These are phyloP conservation scores for Flueggea neowawraea DNA, from an alignment of 441 rosid genomes.

Conservation along the genomic window DNA sequence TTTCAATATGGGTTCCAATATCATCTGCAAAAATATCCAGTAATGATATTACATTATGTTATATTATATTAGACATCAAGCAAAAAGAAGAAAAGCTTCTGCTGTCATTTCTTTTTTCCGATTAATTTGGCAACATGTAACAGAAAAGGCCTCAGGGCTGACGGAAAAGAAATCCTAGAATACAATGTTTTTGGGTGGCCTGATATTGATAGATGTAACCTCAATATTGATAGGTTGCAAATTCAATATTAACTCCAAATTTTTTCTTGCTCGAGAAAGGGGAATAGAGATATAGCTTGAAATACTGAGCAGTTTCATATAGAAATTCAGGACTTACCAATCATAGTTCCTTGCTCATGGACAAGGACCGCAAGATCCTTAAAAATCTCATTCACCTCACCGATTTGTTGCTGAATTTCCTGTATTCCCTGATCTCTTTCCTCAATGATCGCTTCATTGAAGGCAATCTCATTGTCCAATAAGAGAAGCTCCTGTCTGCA, in stretches of 20 bases:
- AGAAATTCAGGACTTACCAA: slow-evolving; percentile 39
- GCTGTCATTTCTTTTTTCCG: background rate
- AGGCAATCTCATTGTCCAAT: slow-evolving; percentile 84
- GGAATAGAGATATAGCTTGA: background rate
- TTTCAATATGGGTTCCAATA: slow-evolving; percentile 56
- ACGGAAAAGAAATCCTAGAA: background rate
- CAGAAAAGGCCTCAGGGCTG: background rate
- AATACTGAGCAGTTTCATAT: background rate
- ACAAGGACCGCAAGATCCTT: slow-evolving; percentile 92
- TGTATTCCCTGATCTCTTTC: slow-evolving; percentile 95
- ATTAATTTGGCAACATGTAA: background rate
- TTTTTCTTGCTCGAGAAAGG: background rate
- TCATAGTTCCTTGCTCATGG: slow-evolving; percentile 89
- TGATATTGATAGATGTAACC: too few relatives aligned
- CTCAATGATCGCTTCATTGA: slow-evolving; percentile 87
- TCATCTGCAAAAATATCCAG: slow-evolving; percentile 49
- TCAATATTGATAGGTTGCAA: too few relatives aligned
- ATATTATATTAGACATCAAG: background rate
- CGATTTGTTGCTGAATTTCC: slow-evolving; percentile 87
- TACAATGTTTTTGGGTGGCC: background rate
- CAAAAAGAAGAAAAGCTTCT: background rate
- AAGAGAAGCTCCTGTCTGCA: slow-evolving; percentile 82
- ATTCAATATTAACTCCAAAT: background rate
- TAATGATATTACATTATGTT: background rate
- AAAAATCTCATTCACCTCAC: slow-evolving; percentile 89